Evolutionary conservation across 768 basidiomycete genomes (phyloP).

Genomic region (Gelatoporia subvermispora): DNA sequence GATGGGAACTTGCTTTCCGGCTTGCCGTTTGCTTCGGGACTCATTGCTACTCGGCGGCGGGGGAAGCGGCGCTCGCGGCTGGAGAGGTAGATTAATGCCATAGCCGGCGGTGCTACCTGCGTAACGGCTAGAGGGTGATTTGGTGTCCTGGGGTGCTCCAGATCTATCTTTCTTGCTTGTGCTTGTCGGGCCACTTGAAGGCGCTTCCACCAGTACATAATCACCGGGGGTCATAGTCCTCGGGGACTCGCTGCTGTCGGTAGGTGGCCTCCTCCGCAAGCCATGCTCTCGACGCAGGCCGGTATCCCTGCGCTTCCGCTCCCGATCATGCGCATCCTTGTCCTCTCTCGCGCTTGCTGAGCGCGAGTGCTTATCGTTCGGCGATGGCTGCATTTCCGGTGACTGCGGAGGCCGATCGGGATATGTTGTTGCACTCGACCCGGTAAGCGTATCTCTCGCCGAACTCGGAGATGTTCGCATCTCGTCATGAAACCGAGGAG

Average conservation of each 20-base stretch:
- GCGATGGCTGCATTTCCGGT: too few species aligned
- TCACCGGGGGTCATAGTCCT: conserved; percentile 11
- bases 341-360: background rate
- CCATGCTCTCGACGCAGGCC: background rate
- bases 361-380: too few species aligned
- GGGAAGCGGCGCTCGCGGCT: conserved; percentile 3
- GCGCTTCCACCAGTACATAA: conserved; percentile 14
- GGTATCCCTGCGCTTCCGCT: conserved; percentile 2
- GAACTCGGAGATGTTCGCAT: too few species aligned
- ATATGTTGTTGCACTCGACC: too few species aligned
- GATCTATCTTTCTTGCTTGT: conserved; percentile 16
- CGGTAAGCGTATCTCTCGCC: too few species aligned
- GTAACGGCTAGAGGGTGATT: conserved; percentile 6
- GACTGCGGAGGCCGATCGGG: too few species aligned
- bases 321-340: conserved; percentile 3
- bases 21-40: conserved; percentile 14
- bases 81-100: too few species aligned
- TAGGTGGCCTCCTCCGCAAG: background rate
- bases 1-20: conserved; percentile 40
- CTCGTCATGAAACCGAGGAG: conserved; percentile 8
- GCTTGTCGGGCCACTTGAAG: conserved; percentile 14
- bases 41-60: conserved; percentile 14
- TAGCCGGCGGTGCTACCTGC: conserved; percentile 6
- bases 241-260: background rate
- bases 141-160: conserved; percentile 17